Evolutionary conservation across 176 grass and related monocot genomes (phyloP).

Genomic region (maize (Zea mays)): Zm-B73-REFERENCE-NAM-5.0 NC_050104.1:153780501-153781000

Average conservation of each 20-base stretch:
- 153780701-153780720: constrained; percentile 42
- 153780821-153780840: constrained; percentile 63
- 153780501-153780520: constrained; percentile 58
- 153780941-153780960: constrained; percentile 50
- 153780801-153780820: constrained; percentile 45
- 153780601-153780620: constrained; percentile 37
- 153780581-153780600: constrained; percentile 64
- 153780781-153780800: constrained; percentile 60
- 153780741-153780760: constrained; percentile 33
- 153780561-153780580: constrained; percentile 56
- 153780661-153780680: constrained; percentile 49
- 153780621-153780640: constrained; percentile 39
- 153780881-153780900: constrained; percentile 63
- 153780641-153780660: constrained; percentile 58
- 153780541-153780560: constrained; percentile 54
- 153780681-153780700: constrained; percentile 49
- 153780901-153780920: constrained; percentile 72
- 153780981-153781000: constrained; percentile 54
- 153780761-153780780: constrained; percentile 40
- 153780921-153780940: constrained; percentile 52
- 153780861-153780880: constrained; percentile 66
- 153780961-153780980: constrained; percentile 55
- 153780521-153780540: constrained; percentile 43
- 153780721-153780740: constrained; percentile 62
- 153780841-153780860: constrained; percentile 60